Conservation (phyloP, 2,329 filamentous ascomycete species). For the Hypoxylon sp. region DNA sequence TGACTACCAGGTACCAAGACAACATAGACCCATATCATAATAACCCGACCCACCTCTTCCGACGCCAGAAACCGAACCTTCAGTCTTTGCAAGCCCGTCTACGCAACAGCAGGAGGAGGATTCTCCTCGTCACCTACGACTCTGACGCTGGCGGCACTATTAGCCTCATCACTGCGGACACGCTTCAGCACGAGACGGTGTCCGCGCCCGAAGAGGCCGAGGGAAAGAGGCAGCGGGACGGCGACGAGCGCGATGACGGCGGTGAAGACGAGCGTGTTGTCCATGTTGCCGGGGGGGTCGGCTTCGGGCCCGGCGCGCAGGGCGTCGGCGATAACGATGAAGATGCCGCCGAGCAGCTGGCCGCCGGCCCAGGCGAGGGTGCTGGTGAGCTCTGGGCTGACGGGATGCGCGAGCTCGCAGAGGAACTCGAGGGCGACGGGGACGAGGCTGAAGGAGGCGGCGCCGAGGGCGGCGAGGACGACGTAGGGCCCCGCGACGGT, state of each 20-base stretch:
- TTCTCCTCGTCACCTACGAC: background rate
- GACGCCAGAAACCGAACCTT: background rate
- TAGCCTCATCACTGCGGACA: constrained; percentile 54
- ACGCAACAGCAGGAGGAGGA: too few relatives aligned
- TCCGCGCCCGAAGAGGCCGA: constrained; percentile 73
- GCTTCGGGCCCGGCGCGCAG: constrained; percentile 64
- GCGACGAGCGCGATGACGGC: constrained; percentile 72
- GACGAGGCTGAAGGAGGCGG: constrained; percentile 79
- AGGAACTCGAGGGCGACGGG: constrained; percentile 88
- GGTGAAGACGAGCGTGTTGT: constrained; percentile 77
- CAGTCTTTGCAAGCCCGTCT: background rate
- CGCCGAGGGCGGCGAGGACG: constrained; percentile 79
- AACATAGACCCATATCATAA: too few relatives aligned
- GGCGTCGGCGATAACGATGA: constrained; percentile 83
- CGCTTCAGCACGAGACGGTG: constrained; percentile 61
- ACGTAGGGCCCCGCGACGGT: constrained; percentile 74
- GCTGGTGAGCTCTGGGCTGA: constrained; percentile 84
- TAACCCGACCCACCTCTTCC: background rate
- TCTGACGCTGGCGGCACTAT: background rate
- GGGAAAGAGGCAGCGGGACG: constrained; percentile 70
- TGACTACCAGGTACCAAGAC: too few relatives aligned
- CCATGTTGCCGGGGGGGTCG: constrained; percentile 75
- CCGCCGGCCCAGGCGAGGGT: constrained; percentile 87
- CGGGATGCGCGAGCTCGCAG: constrained; percentile 85
- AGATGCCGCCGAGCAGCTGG: constrained; percentile 83